These are phyloP conservation scores for Magnusiomyces tetraspermus DNA, from an alignment of 1,139 yeast species.

Conservation along the genomic window DNA sequence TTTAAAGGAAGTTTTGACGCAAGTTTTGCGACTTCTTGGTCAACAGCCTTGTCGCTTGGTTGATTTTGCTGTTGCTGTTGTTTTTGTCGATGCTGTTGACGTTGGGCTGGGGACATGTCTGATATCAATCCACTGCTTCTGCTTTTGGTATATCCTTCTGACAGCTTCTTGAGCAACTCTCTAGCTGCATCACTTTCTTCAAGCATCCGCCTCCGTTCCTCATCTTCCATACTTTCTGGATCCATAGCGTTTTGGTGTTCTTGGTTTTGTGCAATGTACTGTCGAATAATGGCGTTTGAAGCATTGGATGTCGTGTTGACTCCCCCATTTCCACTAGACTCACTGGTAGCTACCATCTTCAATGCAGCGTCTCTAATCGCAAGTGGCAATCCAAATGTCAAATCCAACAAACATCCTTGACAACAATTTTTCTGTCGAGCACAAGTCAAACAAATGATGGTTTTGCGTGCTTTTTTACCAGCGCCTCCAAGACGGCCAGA, in stretches of 20 bases:
- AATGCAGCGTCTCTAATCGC: conserved; percentile 74
- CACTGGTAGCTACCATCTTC: conserved; percentile 51
- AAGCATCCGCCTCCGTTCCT: conserved; percentile 27
- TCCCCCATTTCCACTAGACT: conserved; percentile 26
- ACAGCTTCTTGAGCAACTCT: conserved; percentile 35
- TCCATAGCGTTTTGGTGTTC: conserved; percentile 34
- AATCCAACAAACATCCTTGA: conserved; percentile 77
- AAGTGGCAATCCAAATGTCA: conserved; percentile 68
- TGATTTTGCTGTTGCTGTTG: conserved; percentile 1
- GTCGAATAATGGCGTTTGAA: conserved; percentile 41
- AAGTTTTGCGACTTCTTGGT: conserved; percentile 41
- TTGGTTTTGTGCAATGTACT: conserved; percentile 44
- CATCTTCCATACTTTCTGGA: conserved; percentile 29
- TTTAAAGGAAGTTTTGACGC: conserved; percentile 49
- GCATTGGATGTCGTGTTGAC: conserved; percentile 9
- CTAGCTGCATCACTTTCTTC: conserved; percentile 30
- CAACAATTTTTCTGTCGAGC: conserved; percentile 74
- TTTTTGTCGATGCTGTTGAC: neutral
- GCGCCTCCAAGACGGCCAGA: conserved; percentile 16
- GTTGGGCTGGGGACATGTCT: neutral
- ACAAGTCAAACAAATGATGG: conserved; percentile 61
- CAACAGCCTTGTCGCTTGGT: conserved; percentile 18
- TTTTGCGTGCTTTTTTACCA: conserved; percentile 18
- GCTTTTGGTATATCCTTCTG: conserved; percentile 30
- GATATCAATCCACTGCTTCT: neutral